Conservation (phyloP, 352 stramenopile genomes). For the Pythium apleroticum region DNA sequence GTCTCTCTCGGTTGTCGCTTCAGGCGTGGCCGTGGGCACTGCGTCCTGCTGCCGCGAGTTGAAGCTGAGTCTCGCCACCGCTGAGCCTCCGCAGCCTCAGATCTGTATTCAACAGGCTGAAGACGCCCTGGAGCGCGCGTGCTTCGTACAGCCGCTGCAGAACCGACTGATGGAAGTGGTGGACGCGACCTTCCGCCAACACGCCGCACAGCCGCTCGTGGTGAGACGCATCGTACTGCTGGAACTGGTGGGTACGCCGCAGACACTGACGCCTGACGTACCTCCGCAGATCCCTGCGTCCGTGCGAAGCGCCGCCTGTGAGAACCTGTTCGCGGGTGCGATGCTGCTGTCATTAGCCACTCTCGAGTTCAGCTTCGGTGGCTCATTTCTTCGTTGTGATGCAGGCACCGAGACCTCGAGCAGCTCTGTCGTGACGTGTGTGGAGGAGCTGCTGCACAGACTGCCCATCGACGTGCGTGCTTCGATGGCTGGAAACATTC, state of each 20-base stretch:
- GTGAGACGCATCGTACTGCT: background rate
- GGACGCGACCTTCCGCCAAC: conserved; percentile 18
- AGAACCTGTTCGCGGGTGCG: conserved; percentile 33
- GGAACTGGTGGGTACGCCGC: background rate
- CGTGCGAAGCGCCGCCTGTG: conserved; percentile 22
- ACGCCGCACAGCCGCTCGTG: conserved; percentile 10
- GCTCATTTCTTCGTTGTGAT: background rate
- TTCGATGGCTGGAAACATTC: conserved; percentile 69
- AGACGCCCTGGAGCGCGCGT: conserved; percentile 73
- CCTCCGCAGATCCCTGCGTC: conserved; percentile 20
- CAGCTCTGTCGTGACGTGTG: conserved; percentile 52
- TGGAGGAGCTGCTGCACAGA: conserved; percentile 57
- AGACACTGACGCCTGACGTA: background rate
- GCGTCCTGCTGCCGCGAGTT: conserved; percentile 41
- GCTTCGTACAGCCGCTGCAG: conserved; percentile 59
- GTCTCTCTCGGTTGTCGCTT: background rate
- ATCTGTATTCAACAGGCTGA: conserved; percentile 27
- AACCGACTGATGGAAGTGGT: conserved; percentile 29
- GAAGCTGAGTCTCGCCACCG: conserved; percentile 19
- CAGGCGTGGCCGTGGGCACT: conserved; percentile 49
- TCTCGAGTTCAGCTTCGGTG: background rate
- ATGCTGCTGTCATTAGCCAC: background rate
- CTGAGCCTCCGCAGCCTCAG: background rate
- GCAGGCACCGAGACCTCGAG: conserved; percentile 34
- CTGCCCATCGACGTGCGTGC: conserved; percentile 62